phyloP scores from a whole-genome alignment of 345 rosid genomes.

The Fremontodendron californicum region DNA sequence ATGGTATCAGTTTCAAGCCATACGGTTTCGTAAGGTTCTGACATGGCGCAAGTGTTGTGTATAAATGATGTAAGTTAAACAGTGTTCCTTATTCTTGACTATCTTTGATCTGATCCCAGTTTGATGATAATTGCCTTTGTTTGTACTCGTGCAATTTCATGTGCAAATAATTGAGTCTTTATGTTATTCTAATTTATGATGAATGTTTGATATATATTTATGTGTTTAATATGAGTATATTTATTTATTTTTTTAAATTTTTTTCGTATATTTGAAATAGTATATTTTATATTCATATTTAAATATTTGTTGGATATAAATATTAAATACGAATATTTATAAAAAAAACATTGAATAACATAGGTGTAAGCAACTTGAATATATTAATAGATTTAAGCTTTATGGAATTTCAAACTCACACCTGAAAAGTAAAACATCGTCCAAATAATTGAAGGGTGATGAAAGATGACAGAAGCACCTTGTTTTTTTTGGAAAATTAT shows the following conservation, averaged over 20 bases:
- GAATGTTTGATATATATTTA: too few species aligned
- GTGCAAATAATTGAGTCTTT: not conserved
- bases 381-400: not conserved
- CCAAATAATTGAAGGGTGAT: not conserved
- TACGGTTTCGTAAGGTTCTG: too few species aligned
- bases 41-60: too few species aligned
- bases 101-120: not conserved
- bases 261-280: too few species aligned
- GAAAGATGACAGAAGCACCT: not conserved
- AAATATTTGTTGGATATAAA: too few species aligned
- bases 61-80: not conserved
- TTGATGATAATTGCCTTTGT: not conserved
- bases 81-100: not conserved
- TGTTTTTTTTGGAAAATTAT: conserved; percentile 1
- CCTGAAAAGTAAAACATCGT: not conserved
- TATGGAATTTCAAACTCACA: not conserved
- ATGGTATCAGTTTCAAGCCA: too few species aligned
- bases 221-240: too few species aligned
- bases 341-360: too few species aligned
- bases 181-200: too few species aligned
- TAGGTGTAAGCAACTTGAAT: not conserved
- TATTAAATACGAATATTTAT: not conserved
- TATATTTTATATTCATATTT: too few species aligned
- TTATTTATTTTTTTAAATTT: too few species aligned
- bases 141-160: not conserved